These are phyloP conservation scores for Erythrophleum fordii DNA, from an alignment of 306 rosid genomes.

Conservation along the genomic window DNA sequence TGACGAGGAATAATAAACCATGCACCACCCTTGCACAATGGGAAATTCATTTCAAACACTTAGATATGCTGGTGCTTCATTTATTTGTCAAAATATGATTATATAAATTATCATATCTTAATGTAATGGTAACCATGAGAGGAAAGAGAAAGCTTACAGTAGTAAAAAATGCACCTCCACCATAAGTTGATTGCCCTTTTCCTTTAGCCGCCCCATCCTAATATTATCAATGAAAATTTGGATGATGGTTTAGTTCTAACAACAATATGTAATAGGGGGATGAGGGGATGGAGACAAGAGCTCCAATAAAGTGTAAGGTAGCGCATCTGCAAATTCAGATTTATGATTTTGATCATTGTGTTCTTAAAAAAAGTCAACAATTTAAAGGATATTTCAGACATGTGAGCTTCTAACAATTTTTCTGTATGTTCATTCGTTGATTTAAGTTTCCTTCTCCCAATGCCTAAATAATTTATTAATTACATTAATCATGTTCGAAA, in stretches of 20 bases:
- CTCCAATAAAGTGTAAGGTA: background rate
- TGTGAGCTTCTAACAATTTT: background rate
- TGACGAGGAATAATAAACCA: background rate
- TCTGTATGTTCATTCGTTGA: background rate
- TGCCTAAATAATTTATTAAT: background rate
- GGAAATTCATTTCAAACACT: background rate
- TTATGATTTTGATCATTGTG: background rate
- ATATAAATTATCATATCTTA: constrained; percentile 5
- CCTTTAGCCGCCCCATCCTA: background rate
- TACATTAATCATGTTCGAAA: background rate
- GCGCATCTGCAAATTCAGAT: background rate
- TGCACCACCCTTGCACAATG: background rate
- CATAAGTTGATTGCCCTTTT: background rate
- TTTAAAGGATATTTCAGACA: background rate
- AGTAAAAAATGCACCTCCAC: constrained; percentile 1
- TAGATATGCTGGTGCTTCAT: background rate
- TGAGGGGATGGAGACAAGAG: too few species aligned
- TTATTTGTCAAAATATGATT: background rate
- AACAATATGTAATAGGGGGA: too few species aligned
- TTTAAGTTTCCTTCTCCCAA: background rate
- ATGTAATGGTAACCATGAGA: background rate
- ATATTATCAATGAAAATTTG: background rate
- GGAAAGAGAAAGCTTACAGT: background rate
- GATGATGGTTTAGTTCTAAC: background rate
- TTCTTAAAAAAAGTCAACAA: too few species aligned